Evolutionary conservation across 2,329 filamentous ascomycete genomes (phyloP), one percentile per base, ranked within the genome.

Genomic region (Paecilomyces sp.): DNA sequence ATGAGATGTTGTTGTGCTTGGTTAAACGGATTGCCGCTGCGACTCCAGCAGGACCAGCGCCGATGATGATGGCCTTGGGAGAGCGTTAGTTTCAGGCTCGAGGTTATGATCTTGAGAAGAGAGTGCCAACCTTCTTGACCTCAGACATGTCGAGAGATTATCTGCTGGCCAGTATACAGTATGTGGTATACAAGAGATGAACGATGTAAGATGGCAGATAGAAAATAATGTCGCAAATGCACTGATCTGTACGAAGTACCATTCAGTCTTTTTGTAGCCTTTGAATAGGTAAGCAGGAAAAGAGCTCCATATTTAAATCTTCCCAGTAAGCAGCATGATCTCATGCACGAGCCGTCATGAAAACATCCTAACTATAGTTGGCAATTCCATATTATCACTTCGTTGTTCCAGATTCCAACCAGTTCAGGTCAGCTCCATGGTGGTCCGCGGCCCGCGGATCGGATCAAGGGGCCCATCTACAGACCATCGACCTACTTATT

Each of bases 1-100:
- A 62, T 36, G 60, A 61, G 18, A 69, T 66, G 41, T 47, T 47
- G 41, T 47, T 47, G n/a, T 47, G 41, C 15, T 47, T 8, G 15
- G 41, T 47, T 47, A 47, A n/a, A n/a, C n/a, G 41, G n/a, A 47
- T 47, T 22, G 41, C 41, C 9, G 41, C 41, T 47, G 41, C 41
- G n/a, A 47, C 1, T 8, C 41, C 41, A 9, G 41, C 41, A 22
- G 41, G 41, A 18, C 41, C 41, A 18, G 41, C 41, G 41, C 41
- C 41, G 41, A 47, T 22, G 41, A 47, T 47, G n/a, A 47, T 47
- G 8, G 41, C 41, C n/a, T 47, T 7, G 6, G 8, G 41, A 47
- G 8, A 18, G 15, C n/a, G 41, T 47, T 18, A 47, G 41, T 18
- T 18, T 47, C 11, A 8, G 36, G n/a, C 13, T 15, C n/a, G 15